These are phyloP conservation scores for Collybiopsis confluens DNA, from an alignment of 768 basidiomycete species.

Conservation along the genomic window DNA sequence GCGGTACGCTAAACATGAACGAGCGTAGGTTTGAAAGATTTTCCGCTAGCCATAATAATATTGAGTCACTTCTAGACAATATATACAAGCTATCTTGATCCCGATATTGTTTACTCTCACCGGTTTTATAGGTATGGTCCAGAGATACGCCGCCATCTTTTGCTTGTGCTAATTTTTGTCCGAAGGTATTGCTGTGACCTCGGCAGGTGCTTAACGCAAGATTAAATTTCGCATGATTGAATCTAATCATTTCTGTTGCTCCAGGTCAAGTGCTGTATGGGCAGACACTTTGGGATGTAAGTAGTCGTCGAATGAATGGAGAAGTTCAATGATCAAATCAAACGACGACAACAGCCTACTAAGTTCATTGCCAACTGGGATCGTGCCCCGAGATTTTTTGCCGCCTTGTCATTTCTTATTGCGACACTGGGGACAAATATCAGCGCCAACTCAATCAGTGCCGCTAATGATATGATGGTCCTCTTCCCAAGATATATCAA, in stretches of 20 bases:
- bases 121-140: slow-evolving; percentile 45
- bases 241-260: background rate
- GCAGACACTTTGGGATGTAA: slow-evolving; percentile 53
- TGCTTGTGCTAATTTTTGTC: background rate
- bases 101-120: slow-evolving; percentile 73
- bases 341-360: slow-evolving; percentile 35
- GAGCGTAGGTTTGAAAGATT: slow-evolving; percentile 39
- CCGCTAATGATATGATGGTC: slow-evolving; percentile 86
- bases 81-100: slow-evolving; percentile 70
- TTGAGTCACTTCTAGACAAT: slow-evolving; percentile 44
- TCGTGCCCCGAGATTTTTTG: slow-evolving; percentile 82
- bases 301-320: background rate
- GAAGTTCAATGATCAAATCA: background rate
- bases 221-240: too few relatives aligned
- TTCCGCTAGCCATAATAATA: background rate
- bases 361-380: slow-evolving; percentile 76
- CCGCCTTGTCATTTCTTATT: slow-evolving; percentile 67
- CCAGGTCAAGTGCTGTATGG: slow-evolving; percentile 60
- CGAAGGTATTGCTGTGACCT: slow-evolving; percentile 77
- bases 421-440: slow-evolving; percentile 72
- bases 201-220: slow-evolving; percentile 46
- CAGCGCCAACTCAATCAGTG: slow-evolving; percentile 68
- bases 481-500: slow-evolving; percentile 75
- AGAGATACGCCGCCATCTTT: too few relatives aligned
- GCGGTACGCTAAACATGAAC: slow-evolving; percentile 68